Evolutionary conservation across 345 rosid genomes (phyloP).

Genomic region (Turritis glabra): DNA sequence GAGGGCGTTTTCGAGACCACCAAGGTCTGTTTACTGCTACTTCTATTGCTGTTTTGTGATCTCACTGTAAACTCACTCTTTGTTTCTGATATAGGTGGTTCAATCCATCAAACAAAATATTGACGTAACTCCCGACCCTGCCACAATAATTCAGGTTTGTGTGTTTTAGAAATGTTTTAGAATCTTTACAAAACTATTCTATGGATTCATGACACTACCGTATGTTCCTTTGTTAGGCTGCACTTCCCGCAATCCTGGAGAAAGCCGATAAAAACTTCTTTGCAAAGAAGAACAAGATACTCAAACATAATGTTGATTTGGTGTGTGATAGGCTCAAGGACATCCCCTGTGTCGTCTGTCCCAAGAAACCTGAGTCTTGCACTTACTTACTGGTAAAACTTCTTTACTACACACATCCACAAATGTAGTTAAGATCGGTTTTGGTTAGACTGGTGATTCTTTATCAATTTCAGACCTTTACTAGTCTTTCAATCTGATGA

Average conservation of each 20-base stretch:
- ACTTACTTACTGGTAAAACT: constrained; percentile 63
- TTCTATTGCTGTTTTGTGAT: not conserved
- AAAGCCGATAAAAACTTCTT: constrained; percentile 67
- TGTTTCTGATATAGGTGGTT: constrained; percentile 40
- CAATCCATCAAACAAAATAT: constrained; percentile 47
- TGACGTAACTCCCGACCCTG: constrained; percentile 45
- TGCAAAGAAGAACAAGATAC: constrained; percentile 42
- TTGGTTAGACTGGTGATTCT: not conserved
- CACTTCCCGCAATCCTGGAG: constrained; percentile 62
- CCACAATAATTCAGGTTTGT: constrained; percentile 62
- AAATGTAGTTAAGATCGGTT: not conserved
- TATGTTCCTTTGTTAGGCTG: constrained; percentile 50
- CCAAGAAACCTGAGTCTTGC: constrained; percentile 65
- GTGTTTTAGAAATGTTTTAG: not conserved
- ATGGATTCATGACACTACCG: not conserved
- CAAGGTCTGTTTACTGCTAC: constrained; percentile 38
- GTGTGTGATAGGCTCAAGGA: constrained; percentile 54
- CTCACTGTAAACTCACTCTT: not conserved
- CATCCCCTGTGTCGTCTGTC: constrained; percentile 62
- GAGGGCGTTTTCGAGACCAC: constrained; percentile 40
- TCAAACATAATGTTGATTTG: constrained; percentile 53
- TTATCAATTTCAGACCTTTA: not conserved
- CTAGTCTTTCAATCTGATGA: not conserved
- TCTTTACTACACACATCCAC: not conserved
- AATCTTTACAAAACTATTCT: not conserved